Conservation (phyloP, 23 red algal genomes). For the Agarophyton chilense region DNA sequence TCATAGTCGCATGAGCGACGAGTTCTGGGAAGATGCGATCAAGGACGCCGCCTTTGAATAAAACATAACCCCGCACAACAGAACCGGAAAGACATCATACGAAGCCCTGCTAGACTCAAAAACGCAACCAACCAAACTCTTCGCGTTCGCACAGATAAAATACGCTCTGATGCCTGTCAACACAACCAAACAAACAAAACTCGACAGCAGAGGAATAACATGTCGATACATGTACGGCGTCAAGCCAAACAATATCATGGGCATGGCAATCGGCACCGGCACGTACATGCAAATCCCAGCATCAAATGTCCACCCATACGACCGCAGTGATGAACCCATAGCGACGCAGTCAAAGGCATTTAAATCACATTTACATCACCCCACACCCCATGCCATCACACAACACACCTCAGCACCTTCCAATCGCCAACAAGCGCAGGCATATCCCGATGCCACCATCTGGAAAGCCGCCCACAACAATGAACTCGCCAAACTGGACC, state of each 20-base stretch:
- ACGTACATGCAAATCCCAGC: conserved; percentile 24
- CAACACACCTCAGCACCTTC: background rate
- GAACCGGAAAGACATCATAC: background rate
- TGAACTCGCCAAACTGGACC: conserved; percentile 31
- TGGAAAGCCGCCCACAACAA: conserved; percentile 27
- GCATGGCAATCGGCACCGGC: background rate
- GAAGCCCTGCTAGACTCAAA: background rate
- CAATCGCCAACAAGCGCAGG: background rate
- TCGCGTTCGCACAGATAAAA: background rate
- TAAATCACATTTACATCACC: background rate
- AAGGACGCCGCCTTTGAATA: conserved; percentile 17
- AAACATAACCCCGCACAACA: conserved; percentile 7
- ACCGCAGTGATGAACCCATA: background rate
- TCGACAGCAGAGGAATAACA: background rate
- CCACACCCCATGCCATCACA: background rate
- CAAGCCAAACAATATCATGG: background rate
- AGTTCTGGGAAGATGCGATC: conserved; percentile 47
- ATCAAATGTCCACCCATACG: conserved; percentile 36
- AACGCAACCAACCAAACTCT: background rate
- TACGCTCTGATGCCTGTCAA: background rate
- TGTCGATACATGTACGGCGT: conserved; percentile 33
- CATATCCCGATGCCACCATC: background rate
- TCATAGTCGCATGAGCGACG: background rate
- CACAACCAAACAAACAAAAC: background rate
- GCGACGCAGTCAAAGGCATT: background rate